phyloP scores from a whole-genome alignment of 139 green algal species.

The Micractinium sp. region DNA sequence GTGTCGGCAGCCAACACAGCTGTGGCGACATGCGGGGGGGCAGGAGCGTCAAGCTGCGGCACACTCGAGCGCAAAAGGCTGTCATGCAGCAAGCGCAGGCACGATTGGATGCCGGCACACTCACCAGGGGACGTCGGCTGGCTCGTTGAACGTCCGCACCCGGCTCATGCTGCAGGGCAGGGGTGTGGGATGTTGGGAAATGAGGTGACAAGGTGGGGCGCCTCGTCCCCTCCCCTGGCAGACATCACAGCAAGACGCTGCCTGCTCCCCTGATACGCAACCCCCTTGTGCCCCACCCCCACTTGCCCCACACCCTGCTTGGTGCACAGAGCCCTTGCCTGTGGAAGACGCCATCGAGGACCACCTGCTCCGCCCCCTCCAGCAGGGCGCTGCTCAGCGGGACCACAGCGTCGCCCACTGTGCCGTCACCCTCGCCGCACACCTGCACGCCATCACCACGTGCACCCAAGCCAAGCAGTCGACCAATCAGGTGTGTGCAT shows the following conservation, averaged over 20 bases:
- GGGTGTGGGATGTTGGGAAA: neutral
- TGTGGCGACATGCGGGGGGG: neutral
- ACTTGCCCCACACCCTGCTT: neutral
- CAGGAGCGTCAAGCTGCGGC: neutral
- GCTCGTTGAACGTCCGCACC: conserved; percentile 67
- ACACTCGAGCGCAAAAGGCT: neutral
- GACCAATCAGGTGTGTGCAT: no score
- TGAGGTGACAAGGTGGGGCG: neutral
- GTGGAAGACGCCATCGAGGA: conserved; percentile 77
- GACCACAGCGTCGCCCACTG: conserved; percentile 77
- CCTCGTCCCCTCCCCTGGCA: neutral
- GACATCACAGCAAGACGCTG: neutral
- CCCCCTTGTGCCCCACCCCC: no score
- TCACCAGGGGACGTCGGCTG: conserved; percentile 5
- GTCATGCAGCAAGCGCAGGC: neutral
- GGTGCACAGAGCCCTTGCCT: neutral
- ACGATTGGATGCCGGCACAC: neutral
- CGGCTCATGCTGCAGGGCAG: conserved; percentile 26
- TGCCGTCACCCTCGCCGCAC: conserved; percentile 55
- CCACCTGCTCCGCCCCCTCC: conserved; percentile 60
- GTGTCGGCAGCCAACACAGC: neutral
- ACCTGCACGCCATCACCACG: no score
- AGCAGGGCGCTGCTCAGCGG: conserved; percentile 64
- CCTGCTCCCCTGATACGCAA: neutral
- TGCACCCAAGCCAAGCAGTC: no score